phyloP scores from a whole-genome alignment of 1,284 basidiomycete genomes.

The Rhodotorula glutinis region DNA sequence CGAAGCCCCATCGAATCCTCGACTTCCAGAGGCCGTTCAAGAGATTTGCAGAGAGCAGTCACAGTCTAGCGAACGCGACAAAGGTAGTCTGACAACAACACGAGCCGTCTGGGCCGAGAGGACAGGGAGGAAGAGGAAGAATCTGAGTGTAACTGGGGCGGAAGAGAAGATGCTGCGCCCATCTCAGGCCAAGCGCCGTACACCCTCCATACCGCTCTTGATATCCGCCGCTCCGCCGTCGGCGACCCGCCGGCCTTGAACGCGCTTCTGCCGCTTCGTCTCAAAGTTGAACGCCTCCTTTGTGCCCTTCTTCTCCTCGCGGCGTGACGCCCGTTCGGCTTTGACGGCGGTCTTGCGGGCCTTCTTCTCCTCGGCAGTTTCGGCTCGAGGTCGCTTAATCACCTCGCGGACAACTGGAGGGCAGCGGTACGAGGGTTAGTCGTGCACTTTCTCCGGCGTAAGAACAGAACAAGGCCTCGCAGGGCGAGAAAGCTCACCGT shows the following conservation, averaged over 20 bases:
- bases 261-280: conserved; percentile 60
- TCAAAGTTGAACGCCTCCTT: conserved; percentile 74
- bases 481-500: conserved; percentile 15
- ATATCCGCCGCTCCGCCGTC: conserved; percentile 37
- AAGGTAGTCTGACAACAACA: too few species aligned
- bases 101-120: too few species aligned
- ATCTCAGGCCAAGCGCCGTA: conserved; percentile 29
- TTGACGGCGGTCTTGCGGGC: conserved; percentile 85
- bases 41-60: too few species aligned
- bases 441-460: too few species aligned
- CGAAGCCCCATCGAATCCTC: too few species aligned
- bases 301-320: conserved; percentile 74
- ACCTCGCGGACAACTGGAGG: conserved; percentile 41
- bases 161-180: too few species aligned
- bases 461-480: not conserved
- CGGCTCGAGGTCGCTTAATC: conserved; percentile 68
- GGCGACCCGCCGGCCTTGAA: conserved; percentile 27
- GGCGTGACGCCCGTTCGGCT: conserved; percentile 65
- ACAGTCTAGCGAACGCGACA: too few species aligned
- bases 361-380: conserved; percentile 81
- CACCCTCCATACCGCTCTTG: conserved; percentile 29
- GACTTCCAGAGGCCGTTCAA: too few species aligned
- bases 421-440: not conserved
- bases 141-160: not conserved
- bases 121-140: not conserved